Conservation (phyloP, 148 eudicot species). For the Euryodendron excelsum region DNA sequence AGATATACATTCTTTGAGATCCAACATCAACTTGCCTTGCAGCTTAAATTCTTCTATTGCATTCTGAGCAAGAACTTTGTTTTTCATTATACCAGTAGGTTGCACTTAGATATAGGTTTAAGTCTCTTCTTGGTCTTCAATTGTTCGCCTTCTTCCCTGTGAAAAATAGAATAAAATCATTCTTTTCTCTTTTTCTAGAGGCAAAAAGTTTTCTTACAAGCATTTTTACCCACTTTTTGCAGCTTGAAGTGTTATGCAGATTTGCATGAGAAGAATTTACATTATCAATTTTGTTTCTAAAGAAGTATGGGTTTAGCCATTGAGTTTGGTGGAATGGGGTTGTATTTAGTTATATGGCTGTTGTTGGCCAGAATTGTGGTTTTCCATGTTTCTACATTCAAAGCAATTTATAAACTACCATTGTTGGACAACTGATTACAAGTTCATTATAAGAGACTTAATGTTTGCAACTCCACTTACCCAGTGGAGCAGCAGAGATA, state of each 20-base stretch:
- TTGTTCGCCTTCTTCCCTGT: neutral
- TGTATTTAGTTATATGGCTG: neutral
- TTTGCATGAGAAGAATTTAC: too few species aligned
- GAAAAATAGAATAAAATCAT: neutral
- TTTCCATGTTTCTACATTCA: neutral
- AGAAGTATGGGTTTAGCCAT: neutral
- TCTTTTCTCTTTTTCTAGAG: neutral
- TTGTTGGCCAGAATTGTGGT: neutral
- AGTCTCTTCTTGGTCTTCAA: neutral
- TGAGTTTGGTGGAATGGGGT: slow-evolving; percentile 2
- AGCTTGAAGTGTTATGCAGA: neutral
- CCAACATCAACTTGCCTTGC: neutral
- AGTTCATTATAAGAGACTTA: neutral
- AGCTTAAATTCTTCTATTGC: neutral
- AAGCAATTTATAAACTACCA: neutral
- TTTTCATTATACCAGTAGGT: neutral
- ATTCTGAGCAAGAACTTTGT: neutral
- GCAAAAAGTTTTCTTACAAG: neutral
- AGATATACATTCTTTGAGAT: neutral
- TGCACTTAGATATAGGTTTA: neutral
- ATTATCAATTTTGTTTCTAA: neutral
- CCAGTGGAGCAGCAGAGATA: neutral
- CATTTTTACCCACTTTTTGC: neutral
- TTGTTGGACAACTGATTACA: neutral
- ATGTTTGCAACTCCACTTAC: neutral